Evolutionary conservation across 257 asterid species (phyloP).

Genomic region (Thymus mandschuricus): DNA sequence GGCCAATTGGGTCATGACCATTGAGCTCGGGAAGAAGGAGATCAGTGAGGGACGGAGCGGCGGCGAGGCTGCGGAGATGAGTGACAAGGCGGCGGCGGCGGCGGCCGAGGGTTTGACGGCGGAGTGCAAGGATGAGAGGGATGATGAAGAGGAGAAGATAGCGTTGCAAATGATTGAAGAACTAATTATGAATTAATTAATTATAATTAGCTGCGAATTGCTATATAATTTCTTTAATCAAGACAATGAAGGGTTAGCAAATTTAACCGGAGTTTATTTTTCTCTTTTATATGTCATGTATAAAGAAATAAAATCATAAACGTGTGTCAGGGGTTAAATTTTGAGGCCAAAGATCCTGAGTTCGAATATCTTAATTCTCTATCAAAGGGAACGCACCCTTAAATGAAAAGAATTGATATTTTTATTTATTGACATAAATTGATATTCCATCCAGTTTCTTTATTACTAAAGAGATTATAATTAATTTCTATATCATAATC

Average conservation of each 20-base stretch:
- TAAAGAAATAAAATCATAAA: no score
- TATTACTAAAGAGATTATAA: no score
- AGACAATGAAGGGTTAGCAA: background rate
- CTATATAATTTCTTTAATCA: background rate
- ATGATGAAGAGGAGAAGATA: constrained; percentile 26
- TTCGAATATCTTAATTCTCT: no score
- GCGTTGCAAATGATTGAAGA: constrained; percentile 34
- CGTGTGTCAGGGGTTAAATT: no score
- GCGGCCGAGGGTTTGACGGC: constrained; percentile 11
- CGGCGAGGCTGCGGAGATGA: background rate
- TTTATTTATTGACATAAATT: no score
- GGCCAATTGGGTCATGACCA: constrained; percentile 31
- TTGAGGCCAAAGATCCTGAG: no score
- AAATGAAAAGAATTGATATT: no score
- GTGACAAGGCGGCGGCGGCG: background rate
- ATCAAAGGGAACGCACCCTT: no score
- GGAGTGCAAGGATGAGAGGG: constrained; percentile 3
- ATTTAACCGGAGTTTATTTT: no score
- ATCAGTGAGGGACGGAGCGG: background rate
- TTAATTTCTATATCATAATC: no score
- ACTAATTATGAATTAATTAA: constrained; percentile 23
- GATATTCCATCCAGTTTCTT: no score
- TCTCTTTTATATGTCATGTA: no score
- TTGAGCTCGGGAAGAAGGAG: constrained; percentile 25
- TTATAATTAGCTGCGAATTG: background rate